These are phyloP conservation scores for Leucaena leucocephala DNA, from an alignment of 306 rosid genomes.

Conservation along the genomic window DNA sequence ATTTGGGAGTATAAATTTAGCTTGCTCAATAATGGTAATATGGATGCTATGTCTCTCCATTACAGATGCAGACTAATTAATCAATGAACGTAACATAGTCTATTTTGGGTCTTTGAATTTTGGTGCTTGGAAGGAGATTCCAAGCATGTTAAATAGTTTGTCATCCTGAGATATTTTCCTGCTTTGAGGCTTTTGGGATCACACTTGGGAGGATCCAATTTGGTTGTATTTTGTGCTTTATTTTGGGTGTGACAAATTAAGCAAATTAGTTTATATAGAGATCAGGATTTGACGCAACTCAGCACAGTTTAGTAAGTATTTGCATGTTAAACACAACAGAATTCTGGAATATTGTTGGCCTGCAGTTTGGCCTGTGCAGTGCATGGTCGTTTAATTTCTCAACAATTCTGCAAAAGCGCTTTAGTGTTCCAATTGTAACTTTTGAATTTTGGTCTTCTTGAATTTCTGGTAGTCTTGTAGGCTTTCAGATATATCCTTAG, in stretches of 20 bases:
- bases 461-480: not conserved
- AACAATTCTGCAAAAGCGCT: not conserved
- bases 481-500: not conserved
- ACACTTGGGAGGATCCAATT: not conserved
- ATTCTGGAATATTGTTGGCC: not conserved
- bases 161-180: not conserved
- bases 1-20: not conserved
- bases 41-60: not conserved
- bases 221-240: not conserved
- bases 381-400: not conserved
- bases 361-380: not conserved
- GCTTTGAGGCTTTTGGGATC: not conserved
- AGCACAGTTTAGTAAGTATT: not conserved
- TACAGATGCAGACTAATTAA: not conserved
- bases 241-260: not conserved
- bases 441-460: not conserved
- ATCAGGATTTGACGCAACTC: conserved; percentile 3
- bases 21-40: not conserved
- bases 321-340: not conserved
- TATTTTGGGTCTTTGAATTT: conserved; percentile 11
- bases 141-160: not conserved
- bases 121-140: not conserved
- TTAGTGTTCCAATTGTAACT: conserved; percentile 3
- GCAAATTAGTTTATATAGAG: not conserved
- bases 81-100: not conserved